Conservation (phyloP, 441 rosid genomes). For the Euphorbia celastroides region DNA sequence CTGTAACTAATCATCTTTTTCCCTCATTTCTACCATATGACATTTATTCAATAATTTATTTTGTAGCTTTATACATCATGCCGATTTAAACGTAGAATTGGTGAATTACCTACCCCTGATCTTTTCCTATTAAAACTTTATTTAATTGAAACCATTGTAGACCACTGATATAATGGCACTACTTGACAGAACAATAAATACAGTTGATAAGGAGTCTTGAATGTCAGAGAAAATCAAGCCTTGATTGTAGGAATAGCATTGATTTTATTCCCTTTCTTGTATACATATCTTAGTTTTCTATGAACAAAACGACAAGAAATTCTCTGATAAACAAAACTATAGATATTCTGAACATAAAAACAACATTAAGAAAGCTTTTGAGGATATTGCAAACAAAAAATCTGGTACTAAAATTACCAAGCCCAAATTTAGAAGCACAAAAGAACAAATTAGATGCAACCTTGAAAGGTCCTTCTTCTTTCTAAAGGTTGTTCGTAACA, state of each 20-base stretch:
- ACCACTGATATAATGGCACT: not conserved
- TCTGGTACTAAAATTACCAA: not conserved
- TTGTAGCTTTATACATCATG: not conserved
- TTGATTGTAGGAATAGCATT: not conserved
- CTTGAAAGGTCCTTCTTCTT: slow-evolving; percentile 97
- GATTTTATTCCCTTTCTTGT: not conserved
- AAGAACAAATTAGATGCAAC: slow-evolving; percentile 41
- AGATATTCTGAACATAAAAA: not conserved
- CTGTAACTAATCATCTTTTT: not conserved
- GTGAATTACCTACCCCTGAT: not conserved
- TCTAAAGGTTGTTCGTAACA: slow-evolving; percentile 92
- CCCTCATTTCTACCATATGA: not conserved
- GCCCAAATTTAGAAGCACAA: slow-evolving; percentile 18
- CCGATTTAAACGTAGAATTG: not conserved
- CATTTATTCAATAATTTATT: not conserved
- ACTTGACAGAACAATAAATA: not conserved
- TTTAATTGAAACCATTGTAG: not conserved
- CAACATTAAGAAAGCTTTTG: not conserved
- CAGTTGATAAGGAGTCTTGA: not conserved
- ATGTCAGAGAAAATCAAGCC: not conserved
- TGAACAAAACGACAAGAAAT: not conserved
- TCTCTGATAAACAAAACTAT: not conserved
- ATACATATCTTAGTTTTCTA: not conserved
- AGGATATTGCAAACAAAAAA: not conserved
- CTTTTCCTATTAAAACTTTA: not conserved